Base-by-base conservation (phyloP, 148 eudicot genomes). In the Fallopia convolvulus region DNA sequence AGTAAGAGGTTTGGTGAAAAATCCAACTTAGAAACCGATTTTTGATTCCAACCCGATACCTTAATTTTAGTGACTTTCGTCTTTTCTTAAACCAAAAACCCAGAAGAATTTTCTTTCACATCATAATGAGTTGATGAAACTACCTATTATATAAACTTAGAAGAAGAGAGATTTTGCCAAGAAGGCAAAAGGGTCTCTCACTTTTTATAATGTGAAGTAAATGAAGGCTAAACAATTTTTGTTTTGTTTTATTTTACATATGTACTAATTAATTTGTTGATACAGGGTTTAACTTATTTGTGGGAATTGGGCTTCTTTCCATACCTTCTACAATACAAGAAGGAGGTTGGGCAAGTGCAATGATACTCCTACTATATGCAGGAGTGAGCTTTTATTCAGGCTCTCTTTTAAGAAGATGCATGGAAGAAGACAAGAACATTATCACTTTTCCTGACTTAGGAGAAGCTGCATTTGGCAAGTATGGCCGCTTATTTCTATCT, bases 281-380 rank as follows among this genome's bases (percentile, higher is more conserved):
- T 71, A 40, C 83, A 94, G 99, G 93, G 15, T 68, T 92, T 50
- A 94, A 90, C 79, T 85, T 90, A 75, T 79, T 94, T 86, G 95
- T 88, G 73, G 99, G 99, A 70, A 88, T 92, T 26, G 99, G 95
- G 78, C 83, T 94, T 56, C 88, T 94, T 6, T 92, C 99, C 18
- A 87, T 90, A 26, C 97, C 99, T 21, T 87, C 87, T 11, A 87
- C 97, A 3, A 82, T 94, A 73, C 89, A 84, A 80, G 84, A 90
- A 83, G 99, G 86, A 26, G 99, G 99, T 23, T 94, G 99, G 99
- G 90, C 82, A 53, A 86, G 97, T 84, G 80, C 90, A 79, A 85
- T 17, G 21, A 76, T 90, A n/a, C 89, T 94, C n/a, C 17, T 86
- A 58, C 83, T 90, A 5, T 94, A 86, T 85, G 96, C 96, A 68